Conservation (phyloP, 139 green algal genomes). For the Yamagishiella unicocca region DNA sequence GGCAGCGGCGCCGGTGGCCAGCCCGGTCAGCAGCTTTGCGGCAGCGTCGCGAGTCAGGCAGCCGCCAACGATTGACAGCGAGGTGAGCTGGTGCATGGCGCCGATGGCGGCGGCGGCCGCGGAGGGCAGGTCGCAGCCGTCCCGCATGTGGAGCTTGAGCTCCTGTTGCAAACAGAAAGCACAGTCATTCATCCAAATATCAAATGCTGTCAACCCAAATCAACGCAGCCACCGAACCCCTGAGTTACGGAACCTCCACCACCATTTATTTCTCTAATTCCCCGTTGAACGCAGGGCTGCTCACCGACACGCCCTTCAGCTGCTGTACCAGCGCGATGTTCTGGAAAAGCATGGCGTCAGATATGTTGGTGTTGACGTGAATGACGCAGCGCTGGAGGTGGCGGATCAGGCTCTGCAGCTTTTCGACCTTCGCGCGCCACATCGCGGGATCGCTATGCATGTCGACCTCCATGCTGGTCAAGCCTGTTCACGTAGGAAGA, state of each 20-base stretch:
- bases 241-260: too few relatives aligned
- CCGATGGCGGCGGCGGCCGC: conserved; percentile 32
- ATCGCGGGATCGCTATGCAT: conserved; percentile 39
- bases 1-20: neutral
- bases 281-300: too few relatives aligned
- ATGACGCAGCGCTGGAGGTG: conserved; percentile 9
- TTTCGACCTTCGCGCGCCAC: conserved; percentile 8
- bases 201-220: too few relatives aligned
- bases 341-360: conserved; percentile 5
- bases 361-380: conserved; percentile 36
- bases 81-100: conserved; percentile 15
- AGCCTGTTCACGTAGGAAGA: neutral
- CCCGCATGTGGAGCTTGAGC: conserved; percentile 16
- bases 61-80: conserved; percentile 11
- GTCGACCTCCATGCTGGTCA: conserved; percentile 44
- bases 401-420: conserved; percentile 18
- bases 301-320: conserved; percentile 21
- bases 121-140: conserved; percentile 39
- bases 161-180: too few relatives aligned
- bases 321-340: conserved; percentile 41
- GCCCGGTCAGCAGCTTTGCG: conserved; percentile 3
- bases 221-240: too few relatives aligned
- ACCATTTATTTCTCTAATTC: too few relatives aligned
- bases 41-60: conserved; percentile 4
- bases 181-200: too few relatives aligned